Conservation (phyloP, 176 grass and related monocot species). For the Alopecurus myosuroides region DNA sequence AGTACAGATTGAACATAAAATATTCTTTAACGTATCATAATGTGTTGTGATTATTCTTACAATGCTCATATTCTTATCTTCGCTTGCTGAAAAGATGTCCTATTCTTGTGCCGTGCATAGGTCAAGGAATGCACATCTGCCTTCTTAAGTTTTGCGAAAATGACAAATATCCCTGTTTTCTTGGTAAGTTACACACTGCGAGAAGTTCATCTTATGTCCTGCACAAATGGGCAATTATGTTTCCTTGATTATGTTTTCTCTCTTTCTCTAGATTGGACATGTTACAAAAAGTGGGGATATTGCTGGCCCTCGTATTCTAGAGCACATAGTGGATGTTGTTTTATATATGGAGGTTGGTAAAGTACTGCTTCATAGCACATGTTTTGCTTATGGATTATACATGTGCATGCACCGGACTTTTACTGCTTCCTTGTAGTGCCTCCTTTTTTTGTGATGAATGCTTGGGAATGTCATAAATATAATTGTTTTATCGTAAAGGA, state of each 20-base stretch:
- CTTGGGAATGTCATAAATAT: not conserved
- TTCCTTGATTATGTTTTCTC: not conserved
- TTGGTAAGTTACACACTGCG: slow-evolving; percentile 49
- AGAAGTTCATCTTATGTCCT: not conserved
- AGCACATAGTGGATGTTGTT: slow-evolving; percentile 99
- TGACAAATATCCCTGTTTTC: slow-evolving; percentile 88
- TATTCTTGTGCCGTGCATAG: slow-evolving; percentile 34
- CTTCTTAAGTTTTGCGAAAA: slow-evolving; percentile 85
- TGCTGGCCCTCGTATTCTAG: slow-evolving; percentile 86
- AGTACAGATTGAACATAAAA: not conserved
- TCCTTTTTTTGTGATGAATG: not conserved
- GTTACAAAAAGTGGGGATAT: slow-evolving; percentile 92
- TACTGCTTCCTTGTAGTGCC: not conserved
- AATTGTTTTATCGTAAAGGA: not conserved
- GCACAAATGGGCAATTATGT: not conserved
- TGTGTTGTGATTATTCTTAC: slow-evolving; percentile 7
- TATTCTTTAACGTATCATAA: not conserved
- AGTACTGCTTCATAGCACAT: not conserved
- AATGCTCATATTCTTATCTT: not conserved
- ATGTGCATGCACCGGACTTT: not conserved
- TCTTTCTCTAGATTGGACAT: slow-evolving; percentile 78
- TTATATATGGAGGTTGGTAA: slow-evolving; percentile 94
- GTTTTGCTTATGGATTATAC: not conserved
- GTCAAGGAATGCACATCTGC: slow-evolving; percentile 93
- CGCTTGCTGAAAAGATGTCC: slow-evolving; percentile 11